phyloP scores from a whole-genome alignment of 2,329 filamentous ascomycete species.

The Fusarium pseudonygamai region DNA sequence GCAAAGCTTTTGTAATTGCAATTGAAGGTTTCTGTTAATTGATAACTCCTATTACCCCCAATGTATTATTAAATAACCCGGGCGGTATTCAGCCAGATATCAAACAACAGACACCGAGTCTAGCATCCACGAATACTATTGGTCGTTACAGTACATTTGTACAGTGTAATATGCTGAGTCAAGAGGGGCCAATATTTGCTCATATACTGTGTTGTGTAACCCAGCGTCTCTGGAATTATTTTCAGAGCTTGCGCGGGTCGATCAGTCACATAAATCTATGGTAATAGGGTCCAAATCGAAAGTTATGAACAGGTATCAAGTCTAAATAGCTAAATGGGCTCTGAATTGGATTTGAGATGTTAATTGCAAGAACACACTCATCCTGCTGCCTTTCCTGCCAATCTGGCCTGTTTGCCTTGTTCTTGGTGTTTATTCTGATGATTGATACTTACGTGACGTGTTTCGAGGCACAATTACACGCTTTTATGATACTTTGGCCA shows the following conservation, averaged over 20 bases:
- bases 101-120: not conserved
- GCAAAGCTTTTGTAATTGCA: not conserved
- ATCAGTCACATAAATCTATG: not conserved
- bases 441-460: too few relatives aligned
- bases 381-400: too few relatives aligned
- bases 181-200: not conserved
- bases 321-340: not conserved
- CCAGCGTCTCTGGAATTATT: not conserved
- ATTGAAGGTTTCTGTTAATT: accelerated
- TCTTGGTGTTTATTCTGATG: not conserved
- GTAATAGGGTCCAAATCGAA: too few relatives aligned
- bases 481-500: not conserved
- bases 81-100: not conserved
- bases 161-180: not conserved
- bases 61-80: not conserved
- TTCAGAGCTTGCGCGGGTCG: not conserved
- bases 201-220: not conserved
- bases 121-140: not conserved
- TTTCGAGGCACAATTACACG: not conserved
- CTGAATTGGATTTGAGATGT: not conserved
- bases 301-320: not conserved
- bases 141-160: not conserved
- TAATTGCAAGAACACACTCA: not conserved
- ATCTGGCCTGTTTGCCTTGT: not conserved
- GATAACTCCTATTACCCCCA: accelerated